phyloP scores from a whole-genome alignment of 345 rosid species.

The Excoecaria agallocha region DNA sequence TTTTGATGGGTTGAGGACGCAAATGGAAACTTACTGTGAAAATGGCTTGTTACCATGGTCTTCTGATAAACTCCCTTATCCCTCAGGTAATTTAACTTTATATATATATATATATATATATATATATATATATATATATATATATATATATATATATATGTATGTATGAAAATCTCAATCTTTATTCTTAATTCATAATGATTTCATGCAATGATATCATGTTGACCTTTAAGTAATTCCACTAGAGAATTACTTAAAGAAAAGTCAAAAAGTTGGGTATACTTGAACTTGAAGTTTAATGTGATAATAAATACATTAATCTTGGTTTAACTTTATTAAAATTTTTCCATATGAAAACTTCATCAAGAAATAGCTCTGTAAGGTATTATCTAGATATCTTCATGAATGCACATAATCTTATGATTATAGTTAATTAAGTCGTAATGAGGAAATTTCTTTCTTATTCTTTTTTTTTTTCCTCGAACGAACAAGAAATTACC shows the following conservation, averaged over 20 bases:
- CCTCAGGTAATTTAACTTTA: constrained; percentile 87
- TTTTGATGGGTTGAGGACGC: constrained; percentile 49
- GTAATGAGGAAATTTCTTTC: background rate
- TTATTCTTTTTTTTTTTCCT: no score
- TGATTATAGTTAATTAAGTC: background rate
- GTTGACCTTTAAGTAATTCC: background rate
- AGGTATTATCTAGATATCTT: no score
- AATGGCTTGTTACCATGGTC: constrained; percentile 86
- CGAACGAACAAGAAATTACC: no score
- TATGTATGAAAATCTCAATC: background rate
- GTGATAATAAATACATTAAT: no score
- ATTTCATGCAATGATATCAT: background rate
- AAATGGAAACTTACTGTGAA: constrained; percentile 89
- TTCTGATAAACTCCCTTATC: constrained; percentile 60
- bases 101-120: no score
- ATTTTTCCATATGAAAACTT: no score
- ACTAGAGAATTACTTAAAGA: no score
- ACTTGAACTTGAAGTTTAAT: background rate
- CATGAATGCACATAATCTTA: background rate
- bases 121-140: no score
- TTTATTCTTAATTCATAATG: background rate
- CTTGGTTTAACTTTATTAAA: no score
- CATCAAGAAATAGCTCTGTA: no score
- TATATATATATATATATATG: no score
- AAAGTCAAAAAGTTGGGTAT: background rate